A percentile compares a stretch with the other conserved stretches of the same genome.
These are phyloP conservation scores for Scheffersomyces quercinus DNA, from an alignment of 1,139 yeast species.

Conservation along the genomic window DNA sequence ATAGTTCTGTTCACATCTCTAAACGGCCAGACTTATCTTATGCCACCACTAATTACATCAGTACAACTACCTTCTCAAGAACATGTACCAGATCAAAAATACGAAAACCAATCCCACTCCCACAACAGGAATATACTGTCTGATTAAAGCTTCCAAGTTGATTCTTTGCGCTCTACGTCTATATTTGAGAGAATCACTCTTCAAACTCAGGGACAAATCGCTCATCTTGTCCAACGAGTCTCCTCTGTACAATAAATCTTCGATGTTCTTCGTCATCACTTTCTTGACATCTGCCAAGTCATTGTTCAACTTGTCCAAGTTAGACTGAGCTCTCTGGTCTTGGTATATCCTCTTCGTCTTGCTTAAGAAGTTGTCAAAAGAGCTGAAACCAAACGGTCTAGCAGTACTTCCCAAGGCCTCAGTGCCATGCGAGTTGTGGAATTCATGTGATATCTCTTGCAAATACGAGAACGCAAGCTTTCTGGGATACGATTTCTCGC, in stretches of 20 bases:
- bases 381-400: constrained; percentile 87
- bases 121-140: constrained; percentile 86
- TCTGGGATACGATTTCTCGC: constrained; percentile 79
- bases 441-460: constrained; percentile 79
- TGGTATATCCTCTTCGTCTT: constrained; percentile 88
- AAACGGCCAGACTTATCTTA: no score
- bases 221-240: constrained; percentile 92
- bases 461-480: constrained; percentile 87
- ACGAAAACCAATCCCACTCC: constrained; percentile 72
- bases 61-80: constrained; percentile 31
- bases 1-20: no score
- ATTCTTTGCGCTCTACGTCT: constrained; percentile 87
- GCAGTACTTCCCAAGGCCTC: constrained; percentile 64
- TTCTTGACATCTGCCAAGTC: constrained; percentile 92
- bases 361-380: constrained; percentile 79
- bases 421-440: constrained; percentile 72
- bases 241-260: constrained; percentile 91
- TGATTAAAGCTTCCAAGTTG: constrained; percentile 82
- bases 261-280: constrained; percentile 95
- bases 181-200: constrained; percentile 84
- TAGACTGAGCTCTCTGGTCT: constrained; percentile 88
- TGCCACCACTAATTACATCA: no score
- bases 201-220: constrained; percentile 78
- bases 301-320: constrained; percentile 78
- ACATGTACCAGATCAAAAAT: constrained; percentile 81